These are phyloP conservation scores for Ceratocystis alfenasii DNA, from an alignment of 2,329 filamentous ascomycete genomes.

Conservation along the genomic window DNA sequence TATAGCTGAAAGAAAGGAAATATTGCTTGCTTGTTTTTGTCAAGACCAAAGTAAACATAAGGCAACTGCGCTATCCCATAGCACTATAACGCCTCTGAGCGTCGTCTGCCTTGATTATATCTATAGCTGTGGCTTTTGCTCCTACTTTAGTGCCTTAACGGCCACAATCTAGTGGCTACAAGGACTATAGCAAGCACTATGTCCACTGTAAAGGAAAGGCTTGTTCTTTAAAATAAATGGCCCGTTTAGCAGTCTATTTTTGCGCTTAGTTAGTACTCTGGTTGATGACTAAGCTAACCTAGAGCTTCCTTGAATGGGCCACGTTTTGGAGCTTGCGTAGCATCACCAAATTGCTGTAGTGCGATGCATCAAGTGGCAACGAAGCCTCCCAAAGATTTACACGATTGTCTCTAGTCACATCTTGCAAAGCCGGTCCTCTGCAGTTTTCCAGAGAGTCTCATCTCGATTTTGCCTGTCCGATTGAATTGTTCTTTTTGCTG, in stretches of 20 bases:
- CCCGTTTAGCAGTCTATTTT: neutral
- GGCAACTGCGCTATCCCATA: neutral
- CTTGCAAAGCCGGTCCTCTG: conserved; percentile 7
- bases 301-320: conserved; percentile 20
- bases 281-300: conserved; percentile 16
- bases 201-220: neutral
- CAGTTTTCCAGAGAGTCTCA: neutral
- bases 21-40: neutral
- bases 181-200: neutral
- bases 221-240: neutral
- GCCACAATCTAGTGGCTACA: neutral
- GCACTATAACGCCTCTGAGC: neutral
- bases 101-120: neutral
- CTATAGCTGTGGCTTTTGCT: neutral
- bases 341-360: conserved; percentile 15
- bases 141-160: neutral
- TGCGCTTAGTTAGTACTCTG: neutral
- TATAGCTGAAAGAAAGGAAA: neutral
- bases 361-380: conserved; percentile 3
- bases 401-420: neutral
- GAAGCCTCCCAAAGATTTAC: conserved; percentile 10
- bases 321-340: conserved; percentile 22
- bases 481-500: neutral
- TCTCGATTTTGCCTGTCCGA: neutral
- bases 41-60: neutral